A percentile compares a stretch with the other conserved stretches of the same genome.
Evolutionary conservation across 805 yeast species (phyloP).

Genomic region (Candida manassasensis): DNA sequence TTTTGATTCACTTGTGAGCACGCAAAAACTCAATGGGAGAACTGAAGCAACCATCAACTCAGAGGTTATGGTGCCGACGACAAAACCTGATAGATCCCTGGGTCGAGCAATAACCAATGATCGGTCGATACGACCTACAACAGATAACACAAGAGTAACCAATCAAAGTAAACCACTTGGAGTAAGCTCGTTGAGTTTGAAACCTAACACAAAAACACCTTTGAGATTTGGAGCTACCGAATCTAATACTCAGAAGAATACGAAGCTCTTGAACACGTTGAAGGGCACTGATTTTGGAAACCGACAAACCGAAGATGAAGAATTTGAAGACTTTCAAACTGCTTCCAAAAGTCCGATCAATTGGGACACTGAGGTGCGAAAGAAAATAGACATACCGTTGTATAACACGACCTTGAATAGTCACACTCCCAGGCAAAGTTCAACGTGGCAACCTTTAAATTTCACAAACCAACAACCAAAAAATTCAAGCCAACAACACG

Average conservation of each 20-base stretch:
- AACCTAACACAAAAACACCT: slow-evolving; percentile 5
- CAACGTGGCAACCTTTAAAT: neutral
- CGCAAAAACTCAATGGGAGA: slow-evolving; percentile 21
- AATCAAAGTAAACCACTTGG: slow-evolving; percentile 1
- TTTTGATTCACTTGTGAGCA: slow-evolving; percentile 28
- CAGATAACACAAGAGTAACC: neutral
- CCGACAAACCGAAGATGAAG: slow-evolving; percentile 16
- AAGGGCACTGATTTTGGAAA: slow-evolving; percentile 15
- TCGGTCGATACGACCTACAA: neutral
- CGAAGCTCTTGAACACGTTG: slow-evolving; percentile 19
- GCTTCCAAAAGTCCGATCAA: slow-evolving; percentile 11
- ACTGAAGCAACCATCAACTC: slow-evolving; percentile 17
- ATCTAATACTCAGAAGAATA: slow-evolving; percentile 10
- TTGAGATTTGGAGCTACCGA: slow-evolving; percentile 23
- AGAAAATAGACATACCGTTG: slow-evolving; percentile 2
- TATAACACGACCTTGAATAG: slow-evolving; percentile 1
- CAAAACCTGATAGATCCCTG: slow-evolving; percentile 5
- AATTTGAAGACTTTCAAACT: slow-evolving; percentile 25
- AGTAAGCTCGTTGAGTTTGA: slow-evolving; percentile 10
- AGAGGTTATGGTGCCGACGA: slow-evolving; percentile 18
- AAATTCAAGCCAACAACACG: no score
- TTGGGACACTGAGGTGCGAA: slow-evolving; percentile 13
- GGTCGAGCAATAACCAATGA: neutral
- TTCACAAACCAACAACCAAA: slow-evolving; percentile 1
- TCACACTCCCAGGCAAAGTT: neutral